phyloP scores from a whole-genome alignment of 805 yeast species.

The Maudiozyma saulgeensis region DNA sequence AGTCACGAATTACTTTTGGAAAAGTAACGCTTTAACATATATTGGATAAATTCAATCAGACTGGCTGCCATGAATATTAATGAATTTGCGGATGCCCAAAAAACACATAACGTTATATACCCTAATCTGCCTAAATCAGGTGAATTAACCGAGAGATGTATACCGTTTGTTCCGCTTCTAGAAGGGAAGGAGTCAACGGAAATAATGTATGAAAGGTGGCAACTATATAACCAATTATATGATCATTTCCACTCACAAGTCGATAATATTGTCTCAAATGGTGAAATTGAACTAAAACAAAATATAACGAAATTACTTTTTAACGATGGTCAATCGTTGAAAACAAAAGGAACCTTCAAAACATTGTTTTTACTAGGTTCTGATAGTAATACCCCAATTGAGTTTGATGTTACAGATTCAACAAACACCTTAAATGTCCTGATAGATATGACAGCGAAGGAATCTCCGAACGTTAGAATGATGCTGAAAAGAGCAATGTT shows the following conservation, averaged over 20 bases:
- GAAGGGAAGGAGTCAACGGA: slow-evolving; percentile 36
- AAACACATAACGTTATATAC: slow-evolving; percentile 17
- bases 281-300: slow-evolving; percentile 30
- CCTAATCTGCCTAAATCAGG: slow-evolving; percentile 11
- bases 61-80: slow-evolving; percentile 13
- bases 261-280: slow-evolving; percentile 22
- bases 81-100: slow-evolving; percentile 28
- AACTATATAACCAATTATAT: slow-evolving; percentile 30
- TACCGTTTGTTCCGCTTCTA: slow-evolving; percentile 36
- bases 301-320: slow-evolving; percentile 23
- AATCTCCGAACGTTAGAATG: slow-evolving; percentile 31
- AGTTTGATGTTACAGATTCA: slow-evolving; percentile 21
- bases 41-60: neutral
- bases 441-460: slow-evolving; percentile 31
- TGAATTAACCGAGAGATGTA: slow-evolving; percentile 6
- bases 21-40: no score
- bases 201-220: slow-evolving; percentile 33
- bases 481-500: slow-evolving; percentile 30
- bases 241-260: slow-evolving; percentile 26
- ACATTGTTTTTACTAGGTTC: slow-evolving; percentile 36
- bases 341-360: slow-evolving; percentile 14
- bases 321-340: slow-evolving; percentile 2
- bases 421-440: slow-evolving; percentile 15
- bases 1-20: no score
- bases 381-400: slow-evolving; percentile 34